phyloP scores from a whole-genome alignment of 2,329 filamentous ascomycete species.

The Trichoderma sp. region DNA sequence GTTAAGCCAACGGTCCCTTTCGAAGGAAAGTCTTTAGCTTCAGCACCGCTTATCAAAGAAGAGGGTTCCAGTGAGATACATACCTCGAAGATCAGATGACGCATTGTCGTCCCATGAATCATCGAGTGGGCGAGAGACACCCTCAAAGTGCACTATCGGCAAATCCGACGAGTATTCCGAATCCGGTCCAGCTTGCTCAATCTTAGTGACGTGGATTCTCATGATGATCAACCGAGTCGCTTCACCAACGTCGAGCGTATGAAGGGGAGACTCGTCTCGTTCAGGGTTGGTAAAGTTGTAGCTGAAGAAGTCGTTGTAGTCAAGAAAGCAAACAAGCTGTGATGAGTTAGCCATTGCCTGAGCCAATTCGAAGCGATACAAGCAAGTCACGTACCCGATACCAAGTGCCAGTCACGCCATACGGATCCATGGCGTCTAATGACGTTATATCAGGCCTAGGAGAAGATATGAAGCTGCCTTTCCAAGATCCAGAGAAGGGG shows the following conservation, averaged over 20 bases:
- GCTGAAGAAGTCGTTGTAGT: constrained; percentile 71
- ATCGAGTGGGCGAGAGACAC: constrained; percentile 63
- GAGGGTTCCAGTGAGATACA: constrained; percentile 29
- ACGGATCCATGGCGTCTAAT: constrained; percentile 64
- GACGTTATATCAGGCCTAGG: constrained; percentile 41
- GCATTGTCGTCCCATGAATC: constrained; percentile 68
- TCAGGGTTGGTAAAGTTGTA: constrained; percentile 65
- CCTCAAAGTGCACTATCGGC: constrained; percentile 69
- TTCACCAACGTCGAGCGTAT: constrained; percentile 62
- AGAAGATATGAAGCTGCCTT: constrained; percentile 49
- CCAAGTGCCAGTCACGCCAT: constrained; percentile 71
- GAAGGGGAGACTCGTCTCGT: constrained; percentile 47
- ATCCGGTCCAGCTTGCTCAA: constrained; percentile 60
- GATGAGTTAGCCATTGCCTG: constrained; percentile 28
- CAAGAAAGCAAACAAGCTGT: constrained; percentile 53
- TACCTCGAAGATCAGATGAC: constrained; percentile 66
- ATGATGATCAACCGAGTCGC: constrained; percentile 71
- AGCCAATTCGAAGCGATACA: background rate
- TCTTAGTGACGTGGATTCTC: constrained; percentile 61
- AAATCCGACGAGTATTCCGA: constrained; percentile 58
- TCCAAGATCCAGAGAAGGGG: constrained; percentile 59
- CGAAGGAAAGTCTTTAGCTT: constrained; percentile 31
- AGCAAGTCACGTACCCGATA: constrained; percentile 54
- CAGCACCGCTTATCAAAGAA: constrained; percentile 26
- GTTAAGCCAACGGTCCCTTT: constrained; percentile 66